Percentiles rank a stretch among this genome's conserved stretches.
These are phyloP conservation scores for Decorospora gaudefroyi DNA, from an alignment of 2,329 filamentous ascomycete species.

Conservation along the genomic window DNA sequence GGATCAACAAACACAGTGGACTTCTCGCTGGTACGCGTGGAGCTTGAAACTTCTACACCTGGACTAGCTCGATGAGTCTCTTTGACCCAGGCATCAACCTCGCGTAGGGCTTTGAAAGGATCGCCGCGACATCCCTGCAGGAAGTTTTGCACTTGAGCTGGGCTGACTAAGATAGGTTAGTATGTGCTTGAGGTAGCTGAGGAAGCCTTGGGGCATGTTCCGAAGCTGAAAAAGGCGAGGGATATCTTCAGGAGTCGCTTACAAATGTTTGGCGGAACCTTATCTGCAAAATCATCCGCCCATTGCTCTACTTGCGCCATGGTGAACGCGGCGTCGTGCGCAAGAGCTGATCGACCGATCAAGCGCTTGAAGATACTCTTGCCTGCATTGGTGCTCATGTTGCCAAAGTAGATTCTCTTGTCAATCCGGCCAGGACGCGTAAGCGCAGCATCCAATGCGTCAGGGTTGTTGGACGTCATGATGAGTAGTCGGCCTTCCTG, in stretches of 20 bases:
- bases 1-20: no score
- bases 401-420: constrained; percentile 73
- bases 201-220: no score
- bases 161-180: constrained; percentile 20
- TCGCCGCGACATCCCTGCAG: constrained; percentile 37
- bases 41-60: no score
- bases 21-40: no score
- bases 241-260: background rate
- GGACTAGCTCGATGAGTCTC: no score
- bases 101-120: constrained; percentile 24
- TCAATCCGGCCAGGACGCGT: constrained; percentile 74
- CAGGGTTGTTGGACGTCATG: constrained; percentile 79
- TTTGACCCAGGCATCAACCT: constrained; percentile 33
- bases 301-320: constrained; percentile 28
- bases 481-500: constrained; percentile 78
- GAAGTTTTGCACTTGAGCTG: constrained; percentile 42
- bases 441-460: constrained; percentile 72
- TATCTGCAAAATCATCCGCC: constrained; percentile 32
- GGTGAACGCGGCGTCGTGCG: constrained; percentile 23
- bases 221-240: background rate
- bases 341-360: constrained; percentile 32
- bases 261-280: constrained; percentile 31
- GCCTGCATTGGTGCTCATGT: constrained; percentile 27
- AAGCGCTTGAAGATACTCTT: constrained; percentile 40
- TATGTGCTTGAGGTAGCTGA: no score